Base-by-base conservation (phyloP, 768 basidiomycete species). In the Pleurotus eryngii region DNA sequence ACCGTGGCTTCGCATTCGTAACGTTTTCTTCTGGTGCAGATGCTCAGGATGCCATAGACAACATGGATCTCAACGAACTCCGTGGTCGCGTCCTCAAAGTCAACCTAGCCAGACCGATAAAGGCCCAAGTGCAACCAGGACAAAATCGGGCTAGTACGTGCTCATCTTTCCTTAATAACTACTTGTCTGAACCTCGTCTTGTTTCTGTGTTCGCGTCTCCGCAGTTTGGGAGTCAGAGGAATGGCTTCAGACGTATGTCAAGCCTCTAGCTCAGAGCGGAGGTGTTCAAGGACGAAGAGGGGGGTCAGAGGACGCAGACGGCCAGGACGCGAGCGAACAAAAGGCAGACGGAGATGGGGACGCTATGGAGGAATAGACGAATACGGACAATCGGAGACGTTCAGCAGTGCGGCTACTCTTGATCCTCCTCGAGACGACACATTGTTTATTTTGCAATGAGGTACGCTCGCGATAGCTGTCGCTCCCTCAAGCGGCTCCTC, bases 1-100 rank as follows among this genome's bases (percentile, higher is more conserved):
- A 93, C 70, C 86, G 94, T 46, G 96, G 95, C 8, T 98, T 95
- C 74, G 96, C 88, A 7, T 98, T 98, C 68, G 83, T 98, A 48
- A 95, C 94, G 1, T 98, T 84, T 68, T 74, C 85, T 9, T 88
- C 87, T 5, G 68, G 89, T 7, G 81, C 82, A 20, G 93, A 96
- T 71, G 95, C 96, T 4, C 89, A 92, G 67, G 95, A 98, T 69
- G 96, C 96, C 26, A 96, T 98, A 59, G 96, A 98, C 78, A 98
- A 98, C 74, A 98, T 95, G 92, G 95, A 98, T 72, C 76, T 95
- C 72, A 97, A 96, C 66, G 95, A 95, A 68, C 77, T 91, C 58
- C 80, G 76, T 49, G 92, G 86, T 49, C 83, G 82, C 58, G 86
- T 89, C 51, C 72, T 91, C 60, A 90, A 87, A 74, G 93, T 87